These are phyloP conservation scores for Calonectria pseudoturangicola DNA, from an alignment of 2,329 filamentous ascomycete species.

Conservation along the genomic window DNA sequence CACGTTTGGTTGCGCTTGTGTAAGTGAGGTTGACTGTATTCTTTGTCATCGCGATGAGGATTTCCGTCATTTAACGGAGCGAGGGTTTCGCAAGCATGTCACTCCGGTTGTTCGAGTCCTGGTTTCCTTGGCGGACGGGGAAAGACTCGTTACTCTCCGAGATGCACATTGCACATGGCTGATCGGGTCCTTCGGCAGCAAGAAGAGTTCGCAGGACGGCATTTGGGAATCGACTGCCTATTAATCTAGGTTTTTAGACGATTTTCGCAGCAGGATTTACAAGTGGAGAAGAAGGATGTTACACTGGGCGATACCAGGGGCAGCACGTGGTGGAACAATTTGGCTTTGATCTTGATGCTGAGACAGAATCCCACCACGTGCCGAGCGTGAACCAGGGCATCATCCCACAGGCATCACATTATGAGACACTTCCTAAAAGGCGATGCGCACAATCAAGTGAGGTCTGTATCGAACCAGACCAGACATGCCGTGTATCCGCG, in stretches of 20 bases:
- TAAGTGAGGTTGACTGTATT: too few relatives aligned
- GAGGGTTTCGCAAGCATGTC: not conserved
- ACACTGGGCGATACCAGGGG: not conserved
- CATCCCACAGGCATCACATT: too few relatives aligned
- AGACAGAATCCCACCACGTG: not conserved
- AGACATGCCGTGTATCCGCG: not conserved
- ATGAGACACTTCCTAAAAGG: not conserved
- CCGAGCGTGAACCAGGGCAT: not conserved
- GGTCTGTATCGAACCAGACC: not conserved
- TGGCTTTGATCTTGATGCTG: not conserved
- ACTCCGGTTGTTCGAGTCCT: not conserved
- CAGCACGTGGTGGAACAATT: constrained; percentile 7
- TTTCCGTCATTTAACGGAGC: too few relatives aligned
- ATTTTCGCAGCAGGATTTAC: not conserved
- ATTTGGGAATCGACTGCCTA: not conserved
- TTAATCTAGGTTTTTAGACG: not conserved
- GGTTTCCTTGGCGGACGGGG: too few relatives aligned
- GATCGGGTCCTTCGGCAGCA: not conserved
- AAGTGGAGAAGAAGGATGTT: constrained; percentile 11
- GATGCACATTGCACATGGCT: too few relatives aligned
- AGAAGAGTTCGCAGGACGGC: not conserved
- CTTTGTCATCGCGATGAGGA: too few relatives aligned
- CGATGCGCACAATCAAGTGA: not conserved
- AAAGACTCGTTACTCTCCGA: not conserved
- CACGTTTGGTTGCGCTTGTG: too few relatives aligned